Percentiles rank a stretch among this genome's conserved stretches.
Conservation (phyloP, 768 basidiomycete genomes). For the Candolleomyces efflorescens region DNA sequence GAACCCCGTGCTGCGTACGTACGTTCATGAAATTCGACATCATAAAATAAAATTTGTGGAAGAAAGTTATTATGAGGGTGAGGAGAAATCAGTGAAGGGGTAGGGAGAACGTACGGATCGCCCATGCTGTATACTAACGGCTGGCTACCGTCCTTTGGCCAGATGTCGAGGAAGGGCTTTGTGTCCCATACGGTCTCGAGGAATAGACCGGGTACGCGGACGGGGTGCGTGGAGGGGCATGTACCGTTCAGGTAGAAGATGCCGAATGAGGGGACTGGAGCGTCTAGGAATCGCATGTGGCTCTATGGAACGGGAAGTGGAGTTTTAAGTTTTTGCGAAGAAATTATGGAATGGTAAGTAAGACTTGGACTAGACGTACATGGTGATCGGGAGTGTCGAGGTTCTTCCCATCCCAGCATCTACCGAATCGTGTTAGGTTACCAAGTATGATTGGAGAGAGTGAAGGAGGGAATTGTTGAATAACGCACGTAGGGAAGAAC, state of each 20-base stretch:
- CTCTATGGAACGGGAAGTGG: background rate
- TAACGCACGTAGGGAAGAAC: constrained; percentile 7
- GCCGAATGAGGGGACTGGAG: background rate
- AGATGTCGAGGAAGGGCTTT: constrained; percentile 1
- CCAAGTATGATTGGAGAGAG: too few relatives aligned
- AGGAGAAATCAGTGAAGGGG: background rate
- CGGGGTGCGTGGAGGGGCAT: constrained; percentile 6
- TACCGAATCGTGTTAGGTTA: too few relatives aligned
- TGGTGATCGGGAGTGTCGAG: constrained; percentile 7
- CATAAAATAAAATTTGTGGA: too few relatives aligned
- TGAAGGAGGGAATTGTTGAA: background rate
- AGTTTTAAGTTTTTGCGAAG: too few relatives aligned
- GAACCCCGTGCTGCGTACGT: constrained; percentile 1
- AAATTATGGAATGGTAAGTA: too few relatives aligned
- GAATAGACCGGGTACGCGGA: constrained; percentile 5
- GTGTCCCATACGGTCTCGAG: constrained; percentile 9
- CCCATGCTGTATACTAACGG: constrained; percentile 10
- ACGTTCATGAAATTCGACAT: background rate
- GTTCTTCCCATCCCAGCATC: constrained; percentile 8
- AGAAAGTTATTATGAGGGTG: too few relatives aligned
- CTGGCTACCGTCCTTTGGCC: constrained; percentile 7
- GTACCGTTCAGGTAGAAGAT: constrained; percentile 4
- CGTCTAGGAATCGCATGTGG: constrained; percentile 2
- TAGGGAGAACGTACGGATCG: constrained; percentile 2
- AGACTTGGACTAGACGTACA: too few relatives aligned